Percentiles rank a stretch among this genome's conserved stretches.
Evolutionary conservation across 75 land plant species (phyloP).

Genomic region (Adiantum capillusveneris): DNA sequence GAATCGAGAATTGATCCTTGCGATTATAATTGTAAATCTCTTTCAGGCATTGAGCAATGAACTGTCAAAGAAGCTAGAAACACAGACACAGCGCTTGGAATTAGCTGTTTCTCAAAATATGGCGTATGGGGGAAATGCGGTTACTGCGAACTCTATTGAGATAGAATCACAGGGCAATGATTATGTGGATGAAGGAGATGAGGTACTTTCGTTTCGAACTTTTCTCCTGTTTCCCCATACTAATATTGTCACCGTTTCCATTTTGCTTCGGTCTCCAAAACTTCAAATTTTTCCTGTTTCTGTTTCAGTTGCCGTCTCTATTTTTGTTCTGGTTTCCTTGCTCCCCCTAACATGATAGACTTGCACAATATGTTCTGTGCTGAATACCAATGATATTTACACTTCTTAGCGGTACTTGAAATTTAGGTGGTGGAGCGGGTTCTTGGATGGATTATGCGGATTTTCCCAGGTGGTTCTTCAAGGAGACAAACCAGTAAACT

Average conservation of each 20-base stretch:
- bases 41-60: slow-evolving; percentile 71
- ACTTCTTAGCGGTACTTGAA: too few relatives aligned
- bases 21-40: too few relatives aligned
- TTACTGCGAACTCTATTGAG: slow-evolving; percentile 11
- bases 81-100: slow-evolving; percentile 84
- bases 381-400: too few relatives aligned
- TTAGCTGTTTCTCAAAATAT: slow-evolving; percentile 76
- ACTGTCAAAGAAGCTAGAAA: slow-evolving; percentile 68
- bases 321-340: too few relatives aligned
- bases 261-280: too few relatives aligned
- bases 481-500: slow-evolving; percentile 77
- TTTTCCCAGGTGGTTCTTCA: slow-evolving; percentile 88
- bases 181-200: slow-evolving; percentile 92
- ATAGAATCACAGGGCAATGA: slow-evolving; percentile 18
- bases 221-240: not conserved
- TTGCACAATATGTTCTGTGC: too few relatives aligned
- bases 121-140: slow-evolving; percentile 37
- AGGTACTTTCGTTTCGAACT: slow-evolving; percentile 35
- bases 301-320: not conserved
- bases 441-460: slow-evolving; percentile 93
- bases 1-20: too few relatives aligned
- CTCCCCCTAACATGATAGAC: too few relatives aligned
- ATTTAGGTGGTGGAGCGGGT: slow-evolving; percentile 88
- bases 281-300: too few relatives aligned
- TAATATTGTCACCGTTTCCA: too few relatives aligned